Conservation (phyloP, 2,329 filamentous ascomycete genomes). For the Aspergillus awamori region DNA sequence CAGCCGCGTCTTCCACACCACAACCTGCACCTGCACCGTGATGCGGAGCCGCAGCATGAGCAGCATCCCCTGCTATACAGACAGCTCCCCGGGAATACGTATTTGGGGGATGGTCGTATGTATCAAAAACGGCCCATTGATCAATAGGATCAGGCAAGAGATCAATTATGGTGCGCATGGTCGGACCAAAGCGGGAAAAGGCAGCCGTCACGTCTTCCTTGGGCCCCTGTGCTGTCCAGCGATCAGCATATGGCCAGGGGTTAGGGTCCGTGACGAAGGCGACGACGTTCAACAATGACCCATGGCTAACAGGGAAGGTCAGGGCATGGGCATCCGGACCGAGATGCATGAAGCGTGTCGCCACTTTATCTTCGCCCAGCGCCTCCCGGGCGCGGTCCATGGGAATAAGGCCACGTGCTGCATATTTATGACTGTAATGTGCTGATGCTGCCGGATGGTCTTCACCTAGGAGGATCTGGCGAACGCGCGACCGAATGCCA, state of each 20-base stretch:
- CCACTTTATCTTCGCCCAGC: constrained; percentile 53
- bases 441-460: constrained; percentile 46
- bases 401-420: constrained; percentile 63
- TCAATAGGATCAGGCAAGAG: not conserved
- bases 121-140: constrained; percentile 16
- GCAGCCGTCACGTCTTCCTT: constrained; percentile 24
- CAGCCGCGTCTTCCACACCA: constrained; percentile 17
- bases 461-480: constrained; percentile 52
- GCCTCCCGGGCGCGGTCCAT: constrained; percentile 56
- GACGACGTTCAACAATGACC: constrained; percentile 23
- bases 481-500: constrained; percentile 60
- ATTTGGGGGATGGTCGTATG: constrained; percentile 8
- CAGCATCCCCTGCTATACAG: constrained; percentile 19
- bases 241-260: constrained; percentile 14
- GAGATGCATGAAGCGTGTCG: constrained; percentile 57
- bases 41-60: constrained; percentile 16
- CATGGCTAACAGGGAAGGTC: constrained; percentile 48
- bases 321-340: constrained; percentile 61
- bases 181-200: not conserved
- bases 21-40: constrained; percentile 16
- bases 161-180: too few species aligned
- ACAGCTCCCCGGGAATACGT: constrained; percentile 4
- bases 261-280: constrained; percentile 22
- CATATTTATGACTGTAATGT: constrained; percentile 60
- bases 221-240: constrained; percentile 9